These are phyloP conservation scores for Fusarium sp. DNA, from an alignment of 2,329 filamentous ascomycete genomes.

Conservation along the genomic window DNA sequence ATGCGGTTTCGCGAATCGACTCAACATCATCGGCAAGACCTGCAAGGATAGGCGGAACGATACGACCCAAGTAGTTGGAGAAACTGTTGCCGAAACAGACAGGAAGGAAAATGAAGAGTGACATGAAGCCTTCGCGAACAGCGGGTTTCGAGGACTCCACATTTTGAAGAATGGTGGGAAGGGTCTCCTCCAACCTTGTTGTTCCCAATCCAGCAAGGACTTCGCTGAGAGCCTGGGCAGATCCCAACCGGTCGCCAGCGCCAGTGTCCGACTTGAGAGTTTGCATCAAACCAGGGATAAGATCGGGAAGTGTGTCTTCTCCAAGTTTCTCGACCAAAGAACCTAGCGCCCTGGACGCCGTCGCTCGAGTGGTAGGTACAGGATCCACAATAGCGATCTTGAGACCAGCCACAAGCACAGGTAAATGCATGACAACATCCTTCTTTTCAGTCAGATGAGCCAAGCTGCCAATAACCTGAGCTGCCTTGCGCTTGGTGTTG, in stretches of 20 bases:
- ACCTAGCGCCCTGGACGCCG: conserved; percentile 93
- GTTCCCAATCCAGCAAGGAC: conserved; percentile 96
- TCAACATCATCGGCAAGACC: conserved; percentile 96
- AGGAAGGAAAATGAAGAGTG: conserved; percentile 97
- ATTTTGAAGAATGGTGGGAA: conserved; percentile 96
- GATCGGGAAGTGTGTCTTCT: conserved; percentile 94
- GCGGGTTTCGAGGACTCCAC: conserved; percentile 90
- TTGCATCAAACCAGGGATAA: conserved; percentile 97
- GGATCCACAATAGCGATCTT: conserved; percentile 93
- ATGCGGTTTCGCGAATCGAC: conserved; percentile 94
- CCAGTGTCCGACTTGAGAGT: conserved; percentile 97
- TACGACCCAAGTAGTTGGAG: conserved; percentile 91
- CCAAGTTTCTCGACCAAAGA: conserved; percentile 98
- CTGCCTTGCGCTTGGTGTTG: conserved; percentile 93
- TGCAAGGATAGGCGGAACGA: conserved; percentile 93
- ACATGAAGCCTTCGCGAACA: conserved; percentile 99
- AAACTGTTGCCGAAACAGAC: conserved; percentile 99
- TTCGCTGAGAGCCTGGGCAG: conserved; percentile 94
- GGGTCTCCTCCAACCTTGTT: conserved; percentile 89
- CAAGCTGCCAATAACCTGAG: conserved; percentile 97
- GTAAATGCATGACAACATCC: conserved; percentile 89
- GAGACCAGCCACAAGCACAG: conserved; percentile 90
- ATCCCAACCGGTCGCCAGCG: conserved; percentile 94
- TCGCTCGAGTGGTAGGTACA: conserved; percentile 94
- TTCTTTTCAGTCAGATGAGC: conserved; percentile 97